Conservation (phyloP, 148 eudicot species). For the Amaranthus hypochondriacus region DNA sequence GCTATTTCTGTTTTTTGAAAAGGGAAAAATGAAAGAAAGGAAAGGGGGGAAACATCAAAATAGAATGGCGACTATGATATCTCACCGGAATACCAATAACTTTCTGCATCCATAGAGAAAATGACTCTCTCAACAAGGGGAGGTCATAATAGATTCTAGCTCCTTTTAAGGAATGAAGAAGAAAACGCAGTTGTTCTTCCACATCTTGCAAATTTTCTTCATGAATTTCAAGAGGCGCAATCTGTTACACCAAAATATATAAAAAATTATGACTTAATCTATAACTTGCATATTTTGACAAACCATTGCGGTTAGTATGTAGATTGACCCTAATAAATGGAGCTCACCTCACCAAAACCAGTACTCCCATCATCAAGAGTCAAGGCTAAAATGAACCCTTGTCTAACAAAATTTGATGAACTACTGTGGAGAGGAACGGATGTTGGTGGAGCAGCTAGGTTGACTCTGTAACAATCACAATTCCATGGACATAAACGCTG, state of each 20-base stretch:
- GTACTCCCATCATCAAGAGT: conserved; percentile 80
- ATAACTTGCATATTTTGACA: background rate
- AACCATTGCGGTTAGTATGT: background rate
- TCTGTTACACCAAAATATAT: conserved; percentile 34
- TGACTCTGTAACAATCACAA: conserved; percentile 47
- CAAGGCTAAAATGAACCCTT: conserved; percentile 71
- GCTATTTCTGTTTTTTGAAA: background rate
- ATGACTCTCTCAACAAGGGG: conserved; percentile 64
- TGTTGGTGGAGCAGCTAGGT: conserved; percentile 78
- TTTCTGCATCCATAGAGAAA: conserved; percentile 78
- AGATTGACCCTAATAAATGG: background rate
- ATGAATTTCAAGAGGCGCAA: conserved; percentile 79
- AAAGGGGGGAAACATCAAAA: too few species aligned
- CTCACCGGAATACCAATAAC: conserved; percentile 76
- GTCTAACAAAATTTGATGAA: conserved; percentile 41
- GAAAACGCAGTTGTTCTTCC: conserved; percentile 78
- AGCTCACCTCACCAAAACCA: conserved; percentile 90
- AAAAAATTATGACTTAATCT: background rate
- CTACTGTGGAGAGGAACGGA: conserved; percentile 35
- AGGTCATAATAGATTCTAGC: conserved; percentile 38
- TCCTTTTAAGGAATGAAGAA: conserved; percentile 53
- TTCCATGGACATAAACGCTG: conserved; percentile 15
- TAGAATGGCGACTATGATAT: conserved; percentile 1
- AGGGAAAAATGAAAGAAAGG: background rate
- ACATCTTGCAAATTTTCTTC: conserved; percentile 59